Percentiles rank a stretch among this genome's conserved stretches.
phyloP scores from a whole-genome alignment of 768 basidiomycete genomes.

The Serendipita vermifera region DNA sequence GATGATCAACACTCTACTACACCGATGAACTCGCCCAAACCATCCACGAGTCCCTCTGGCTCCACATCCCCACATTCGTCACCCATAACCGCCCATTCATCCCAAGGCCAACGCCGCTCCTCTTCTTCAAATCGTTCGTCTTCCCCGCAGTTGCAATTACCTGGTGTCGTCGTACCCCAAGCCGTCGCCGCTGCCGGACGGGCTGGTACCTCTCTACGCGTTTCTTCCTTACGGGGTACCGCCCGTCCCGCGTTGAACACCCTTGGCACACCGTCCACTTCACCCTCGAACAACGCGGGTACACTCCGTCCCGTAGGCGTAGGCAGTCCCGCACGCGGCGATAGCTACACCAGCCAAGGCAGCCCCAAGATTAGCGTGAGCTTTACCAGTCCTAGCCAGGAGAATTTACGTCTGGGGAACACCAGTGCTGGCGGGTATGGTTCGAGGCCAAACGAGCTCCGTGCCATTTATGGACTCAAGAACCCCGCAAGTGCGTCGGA shows the following conservation, averaged over 20 bases:
- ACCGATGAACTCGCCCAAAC: neutral
- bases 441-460: neutral
- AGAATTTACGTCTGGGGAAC: neutral
- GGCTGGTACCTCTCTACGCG: neutral
- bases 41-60: neutral
- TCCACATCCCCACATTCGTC: neutral
- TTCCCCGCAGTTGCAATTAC: neutral
- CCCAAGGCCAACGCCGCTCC: neutral
- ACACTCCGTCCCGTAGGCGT: neutral
- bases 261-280: neutral
- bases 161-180: too few relatives aligned
- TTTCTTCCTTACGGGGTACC: neutral
- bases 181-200: neutral
- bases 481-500: conserved; percentile 5
- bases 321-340: neutral
- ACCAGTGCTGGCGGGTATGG: neutral
- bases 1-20: too few relatives aligned
- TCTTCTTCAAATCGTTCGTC: neutral
- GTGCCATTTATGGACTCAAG: neutral
- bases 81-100: neutral
- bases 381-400: neutral
- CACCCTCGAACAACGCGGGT: neutral
- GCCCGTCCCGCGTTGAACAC: neutral
- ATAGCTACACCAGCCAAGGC: too few relatives aligned
- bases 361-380: neutral